Evolutionary conservation across 148 eudicot species (phyloP), one percentile per base, ranked within the genome.

Genomic region (Amaranthus hypochondriacus): DNA sequence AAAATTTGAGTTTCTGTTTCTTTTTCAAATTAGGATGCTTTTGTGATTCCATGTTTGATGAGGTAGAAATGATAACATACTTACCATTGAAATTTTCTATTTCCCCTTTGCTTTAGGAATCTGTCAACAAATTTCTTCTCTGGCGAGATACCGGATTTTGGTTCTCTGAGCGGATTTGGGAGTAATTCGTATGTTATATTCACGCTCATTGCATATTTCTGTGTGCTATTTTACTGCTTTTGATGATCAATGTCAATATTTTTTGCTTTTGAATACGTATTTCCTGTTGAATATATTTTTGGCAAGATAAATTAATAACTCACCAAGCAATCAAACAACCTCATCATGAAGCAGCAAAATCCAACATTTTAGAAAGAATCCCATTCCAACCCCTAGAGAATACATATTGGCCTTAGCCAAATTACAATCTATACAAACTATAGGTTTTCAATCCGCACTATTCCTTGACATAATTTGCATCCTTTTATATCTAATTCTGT

Each of bases 91-190:
- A 28, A 63, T 14, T 11, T 47, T 28, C 12, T 55, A 42, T 44
- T 42, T 6, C 12, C 18, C 4, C 39, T 59, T 72, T 75, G 58
- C 75, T 78, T 43, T 83, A 95, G 98, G 83, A 95, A 95, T 66
- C 80, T 95, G 82, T 94, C 97, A n/a, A 78, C 98, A 52, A 92
- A 95, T 72, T 95, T 95, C 83, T 86, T 95, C 74, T 86, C 92
- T 6, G 97, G 98, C 12, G 98, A 92, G 84, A 87, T 95, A 59
- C 98, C 97, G 46, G 92, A 92, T 79, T 78, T 88, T 52, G 97
- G 97, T 79, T 83, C 84, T 56, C 84, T 95, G 10, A 90, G 96
- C 83, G 83, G 83, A 14, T 95, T 95, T 59, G 85, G 89, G 44
- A 87, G 76, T 78, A 75, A 79, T 7, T 89, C 98, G 97, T 95